Evolutionary conservation across 2,329 filamentous ascomycete species (phyloP).

Genomic region (Alternaria alternata): DNA sequence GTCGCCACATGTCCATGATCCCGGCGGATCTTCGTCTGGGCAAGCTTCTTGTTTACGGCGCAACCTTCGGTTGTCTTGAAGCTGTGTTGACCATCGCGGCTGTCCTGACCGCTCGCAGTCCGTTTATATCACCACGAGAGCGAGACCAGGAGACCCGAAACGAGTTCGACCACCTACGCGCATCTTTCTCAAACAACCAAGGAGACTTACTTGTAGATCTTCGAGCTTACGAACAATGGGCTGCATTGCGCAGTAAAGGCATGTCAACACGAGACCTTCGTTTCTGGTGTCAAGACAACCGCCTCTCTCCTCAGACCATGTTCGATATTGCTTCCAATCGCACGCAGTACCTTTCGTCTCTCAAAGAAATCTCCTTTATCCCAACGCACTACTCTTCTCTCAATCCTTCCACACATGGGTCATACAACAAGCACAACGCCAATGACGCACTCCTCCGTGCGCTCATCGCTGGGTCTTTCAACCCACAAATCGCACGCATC

Average conservation of each 20-base stretch:
- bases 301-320: conserved; percentile 82
- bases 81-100: conserved; percentile 88
- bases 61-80: conserved; percentile 91
- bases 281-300: conserved; percentile 84
- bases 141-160: conserved; percentile 85
- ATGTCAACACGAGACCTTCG: conserved; percentile 69
- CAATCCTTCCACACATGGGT: conserved; percentile 32
- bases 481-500: conserved; percentile 88
- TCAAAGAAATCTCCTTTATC: conserved; percentile 86
- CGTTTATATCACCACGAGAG: conserved; percentile 84
- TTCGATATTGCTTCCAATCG: conserved; percentile 88
- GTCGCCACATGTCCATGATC: conserved; percentile 92
- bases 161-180: conserved; percentile 78
- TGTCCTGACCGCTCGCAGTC: conserved; percentile 87
- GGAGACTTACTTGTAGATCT: conserved; percentile 91
- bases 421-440: conserved; percentile 59
- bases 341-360: conserved; percentile 82
- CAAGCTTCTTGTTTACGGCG: conserved; percentile 94
- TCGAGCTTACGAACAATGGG: conserved; percentile 83
- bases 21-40: conserved; percentile 91
- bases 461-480: conserved; percentile 61
- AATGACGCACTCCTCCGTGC: conserved; percentile 58
- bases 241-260: conserved; percentile 67
- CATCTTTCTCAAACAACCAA: conserved; percentile 76
- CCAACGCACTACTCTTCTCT: conserved; percentile 51